Evolutionary conservation across 768 basidiomycete genomes (phyloP), one percentile per base, ranked within the genome.

Genomic region (Sarcodon sp.): DNA sequence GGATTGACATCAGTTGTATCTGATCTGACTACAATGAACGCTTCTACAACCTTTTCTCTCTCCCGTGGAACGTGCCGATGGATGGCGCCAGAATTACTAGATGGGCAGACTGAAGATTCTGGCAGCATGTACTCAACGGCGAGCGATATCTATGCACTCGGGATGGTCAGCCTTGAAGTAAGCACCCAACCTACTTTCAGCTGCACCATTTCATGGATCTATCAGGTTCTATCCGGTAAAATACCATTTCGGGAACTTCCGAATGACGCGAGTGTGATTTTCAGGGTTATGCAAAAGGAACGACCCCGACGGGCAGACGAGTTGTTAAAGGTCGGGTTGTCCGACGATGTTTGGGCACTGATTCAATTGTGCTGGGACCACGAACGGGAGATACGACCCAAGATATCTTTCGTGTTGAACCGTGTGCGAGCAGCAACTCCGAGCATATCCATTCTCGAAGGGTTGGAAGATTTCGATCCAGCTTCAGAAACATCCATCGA

Each of bases 151-250:
- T 50, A 46, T 21, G 44, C 49, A 18, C 32, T 50, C 13, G 45
- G 33, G 12, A 46, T 50, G 49, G 49, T 50, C 45, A 37, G 37
- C 5, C 46, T 37, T 44, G 49, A 50, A 44, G 48, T 49, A 10
- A 15, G 51, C 35, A 7, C 5, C 16, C 12, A 37, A 1, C 46
- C 39, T 32, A 13, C 8, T 13, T 6, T 15, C n/a, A 16, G 7
- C 16, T 4, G 10, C 10, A 16, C 41, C 33, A 15, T 32, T 6
- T 12, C 9, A 7, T 8, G 16, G 43, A 6, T 15, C 43, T 2
- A 43, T 49, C 48, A 45, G 48, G 48, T 32, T 21, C 13, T 21
- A 32, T 18, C 10, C 39, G 38, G 21, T 45, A 31, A 7, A 12
- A 32, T 31, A 43, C 39, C 39, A 15, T 41, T 32, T 9, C 16